Conservation (phyloP, 2,329 filamentous ascomycete genomes). For the Sclerotinia spermophila region DNA sequence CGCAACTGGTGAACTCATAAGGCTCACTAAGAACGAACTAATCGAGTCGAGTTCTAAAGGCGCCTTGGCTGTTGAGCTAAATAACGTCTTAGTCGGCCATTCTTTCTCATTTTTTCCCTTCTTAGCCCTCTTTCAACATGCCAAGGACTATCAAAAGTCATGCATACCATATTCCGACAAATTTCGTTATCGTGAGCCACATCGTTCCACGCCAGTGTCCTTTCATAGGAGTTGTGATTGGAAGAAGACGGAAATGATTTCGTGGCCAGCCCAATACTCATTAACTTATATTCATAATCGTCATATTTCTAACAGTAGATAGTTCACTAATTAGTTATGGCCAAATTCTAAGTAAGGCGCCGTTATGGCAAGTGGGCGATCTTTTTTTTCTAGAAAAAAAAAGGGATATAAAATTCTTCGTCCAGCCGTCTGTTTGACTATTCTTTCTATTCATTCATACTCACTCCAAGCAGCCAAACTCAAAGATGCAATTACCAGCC, state of each 20-base stretch:
- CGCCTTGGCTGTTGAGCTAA: not conserved
- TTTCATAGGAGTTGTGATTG: not conserved
- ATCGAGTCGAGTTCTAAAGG: not conserved
- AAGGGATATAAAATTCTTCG: not conserved
- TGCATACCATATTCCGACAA: not conserved
- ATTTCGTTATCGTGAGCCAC: not conserved
- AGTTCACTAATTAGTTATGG: not conserved
- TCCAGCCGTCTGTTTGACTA: not conserved
- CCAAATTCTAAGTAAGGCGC: not conserved
- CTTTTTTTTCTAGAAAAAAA: not conserved
- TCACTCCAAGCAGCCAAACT: not conserved
- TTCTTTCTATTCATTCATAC: not conserved
- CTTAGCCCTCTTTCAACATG: not conserved
- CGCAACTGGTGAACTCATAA: not conserved
- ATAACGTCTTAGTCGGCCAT: not conserved
- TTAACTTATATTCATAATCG: too few relatives aligned
- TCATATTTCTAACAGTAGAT: not conserved
- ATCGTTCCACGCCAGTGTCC: not conserved
- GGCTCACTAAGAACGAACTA: not conserved
- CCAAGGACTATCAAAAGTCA: not conserved
- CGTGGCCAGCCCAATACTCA: not conserved
- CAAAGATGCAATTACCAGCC: not conserved
- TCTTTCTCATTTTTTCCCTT: not conserved
- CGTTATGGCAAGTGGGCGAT: not conserved
- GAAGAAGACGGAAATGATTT: not conserved